Evolutionary conservation across 2,329 filamentous ascomycete genomes (phyloP), one percentile per base, ranked within the genome.

Genomic region (Ophiostoma ips): DNA sequence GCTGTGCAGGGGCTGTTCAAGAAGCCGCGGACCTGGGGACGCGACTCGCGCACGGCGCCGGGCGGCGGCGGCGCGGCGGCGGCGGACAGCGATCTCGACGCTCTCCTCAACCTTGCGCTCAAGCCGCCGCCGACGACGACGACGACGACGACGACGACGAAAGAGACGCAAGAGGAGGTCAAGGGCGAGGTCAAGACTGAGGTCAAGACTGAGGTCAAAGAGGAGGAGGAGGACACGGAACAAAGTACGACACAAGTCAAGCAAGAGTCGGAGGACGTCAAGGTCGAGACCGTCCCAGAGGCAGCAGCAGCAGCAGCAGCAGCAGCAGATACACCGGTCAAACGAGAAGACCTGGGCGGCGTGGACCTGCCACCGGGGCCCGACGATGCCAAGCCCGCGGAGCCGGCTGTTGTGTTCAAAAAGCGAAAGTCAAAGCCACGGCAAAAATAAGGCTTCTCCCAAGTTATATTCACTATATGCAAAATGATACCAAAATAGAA

Each of bases 401-500:
- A 33, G n/a, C 12, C 16, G 2, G 50, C 31, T 40, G 50, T 16
- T 52, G 55, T 87, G 3, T 92, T 90, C 66, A 90, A 89, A 67
- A 89, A 88, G 68, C 71, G 85, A 49, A 90, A 87, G 60, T 71
- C 78, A 13, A 83, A 80, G 68, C 70, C 80, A 34, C 73, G 79
- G 24, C 18, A 74, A 80, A 57, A 81, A 30, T 36, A 46, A 30
- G 24, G 21, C 38, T 11, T 8, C 35, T 13, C 41, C 43, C 43
- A 28, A 15, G 21, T 19, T 16, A 10, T 16, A 44, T 50, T 21
- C 24, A 36, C 31, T 46, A 9, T 2, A 40, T 40, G 21, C 12
- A 40, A 11, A 40, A 18, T n/a, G n/a, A n/a, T n/a, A n/a, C n/a
- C n/a, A n/a, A n/a, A n/a, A n/a, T n/a, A n/a, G n/a, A n/a, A n/a